These are phyloP conservation scores for Mucor piriformis DNA, from an alignment of 371 early-diverging fungal species.

Conservation along the genomic window DNA sequence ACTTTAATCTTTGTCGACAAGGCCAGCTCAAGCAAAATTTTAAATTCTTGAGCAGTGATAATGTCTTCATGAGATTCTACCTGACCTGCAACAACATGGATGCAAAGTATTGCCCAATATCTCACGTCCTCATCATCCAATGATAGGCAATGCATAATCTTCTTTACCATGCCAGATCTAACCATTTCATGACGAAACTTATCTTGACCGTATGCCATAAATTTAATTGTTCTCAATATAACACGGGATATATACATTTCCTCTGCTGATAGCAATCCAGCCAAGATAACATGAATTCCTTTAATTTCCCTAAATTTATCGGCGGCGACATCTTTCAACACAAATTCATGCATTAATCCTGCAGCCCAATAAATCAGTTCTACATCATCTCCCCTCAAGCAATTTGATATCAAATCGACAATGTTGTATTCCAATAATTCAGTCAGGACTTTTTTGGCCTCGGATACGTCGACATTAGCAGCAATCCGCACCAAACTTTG, in stretches of 20 bases:
- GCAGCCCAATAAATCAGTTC: constrained; percentile 85
- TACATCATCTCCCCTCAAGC: constrained; percentile 75
- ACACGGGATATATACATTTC: constrained; percentile 75
- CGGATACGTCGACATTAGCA: constrained; percentile 56
- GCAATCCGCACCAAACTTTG: constrained; percentile 81
- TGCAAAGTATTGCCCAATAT: constrained; percentile 72
- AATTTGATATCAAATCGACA: constrained; percentile 68
- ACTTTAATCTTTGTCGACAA: constrained; percentile 43
- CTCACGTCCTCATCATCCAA: constrained; percentile 73
- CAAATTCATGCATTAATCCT: constrained; percentile 82
- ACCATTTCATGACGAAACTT: constrained; percentile 59
- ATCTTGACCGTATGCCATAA: constrained; percentile 66
- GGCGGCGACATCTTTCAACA: constrained; percentile 67
- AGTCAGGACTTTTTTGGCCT: constrained; percentile 48
- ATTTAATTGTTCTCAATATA: constrained; percentile 72
- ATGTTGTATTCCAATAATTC: constrained; percentile 69
- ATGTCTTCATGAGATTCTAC: constrained; percentile 50
- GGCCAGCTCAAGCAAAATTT: constrained; percentile 37
- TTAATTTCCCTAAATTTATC: constrained; percentile 61
- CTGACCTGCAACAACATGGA: constrained; percentile 55
- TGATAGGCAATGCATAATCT: constrained; percentile 67
- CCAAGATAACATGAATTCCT: constrained; percentile 64
- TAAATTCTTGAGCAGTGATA: constrained; percentile 41
- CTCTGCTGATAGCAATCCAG: constrained; percentile 59
- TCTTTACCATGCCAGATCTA: constrained; percentile 58